Conservation (phyloP, 2,329 filamentous ascomycete genomes). For the Aspergillus amoenus region DNA sequence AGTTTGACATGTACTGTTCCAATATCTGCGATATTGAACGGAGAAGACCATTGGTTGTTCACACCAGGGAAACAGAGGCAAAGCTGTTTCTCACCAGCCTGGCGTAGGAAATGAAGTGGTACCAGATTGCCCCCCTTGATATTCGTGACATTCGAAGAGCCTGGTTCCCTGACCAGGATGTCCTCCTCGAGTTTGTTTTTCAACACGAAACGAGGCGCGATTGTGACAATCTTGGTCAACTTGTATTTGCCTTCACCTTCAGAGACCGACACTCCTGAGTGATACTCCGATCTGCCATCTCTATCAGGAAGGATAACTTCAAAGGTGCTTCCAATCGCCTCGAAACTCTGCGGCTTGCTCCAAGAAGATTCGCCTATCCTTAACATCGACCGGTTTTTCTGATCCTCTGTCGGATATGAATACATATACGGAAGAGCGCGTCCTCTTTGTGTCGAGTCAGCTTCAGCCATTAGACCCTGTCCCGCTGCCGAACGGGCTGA, state of each 20-base stretch:
- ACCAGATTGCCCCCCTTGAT: slow-evolving; percentile 76
- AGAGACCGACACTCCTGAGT: slow-evolving; percentile 83
- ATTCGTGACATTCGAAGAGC: slow-evolving; percentile 80
- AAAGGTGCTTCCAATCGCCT: slow-evolving; percentile 90
- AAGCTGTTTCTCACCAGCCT: slow-evolving; percentile 79
- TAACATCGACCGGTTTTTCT: slow-evolving; percentile 83
- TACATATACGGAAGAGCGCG: slow-evolving; percentile 93
- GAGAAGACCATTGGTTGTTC: slow-evolving; percentile 96
- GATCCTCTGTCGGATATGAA: slow-evolving; percentile 83
- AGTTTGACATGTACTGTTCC: slow-evolving; percentile 93
- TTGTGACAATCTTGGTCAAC: slow-evolving; percentile 89
- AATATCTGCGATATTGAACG: slow-evolving; percentile 94
- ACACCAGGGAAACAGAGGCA: slow-evolving; percentile 90
- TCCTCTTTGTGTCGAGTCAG: slow-evolving; percentile 51
- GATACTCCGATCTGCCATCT: slow-evolving; percentile 74
- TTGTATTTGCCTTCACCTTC: slow-evolving; percentile 98
- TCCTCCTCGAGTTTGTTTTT: slow-evolving; percentile 91
- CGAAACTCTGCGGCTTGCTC: slow-evolving; percentile 98
- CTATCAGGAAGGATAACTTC: slow-evolving; percentile 80
- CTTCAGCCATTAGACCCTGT: slow-evolving; percentile 63
- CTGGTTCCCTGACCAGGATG: slow-evolving; percentile 85
- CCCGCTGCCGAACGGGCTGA: slow-evolving; percentile 80
- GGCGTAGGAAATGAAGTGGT: slow-evolving; percentile 86
- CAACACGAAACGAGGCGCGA: slow-evolving; percentile 87
- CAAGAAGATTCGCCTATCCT: slow-evolving; percentile 88